Percentiles rank a stretch among this genome's conserved stretches.
Evolutionary conservation across 495 filamentous ascomycete species (phyloP).

Genomic region (Aspergillus kassunensis): DNA sequence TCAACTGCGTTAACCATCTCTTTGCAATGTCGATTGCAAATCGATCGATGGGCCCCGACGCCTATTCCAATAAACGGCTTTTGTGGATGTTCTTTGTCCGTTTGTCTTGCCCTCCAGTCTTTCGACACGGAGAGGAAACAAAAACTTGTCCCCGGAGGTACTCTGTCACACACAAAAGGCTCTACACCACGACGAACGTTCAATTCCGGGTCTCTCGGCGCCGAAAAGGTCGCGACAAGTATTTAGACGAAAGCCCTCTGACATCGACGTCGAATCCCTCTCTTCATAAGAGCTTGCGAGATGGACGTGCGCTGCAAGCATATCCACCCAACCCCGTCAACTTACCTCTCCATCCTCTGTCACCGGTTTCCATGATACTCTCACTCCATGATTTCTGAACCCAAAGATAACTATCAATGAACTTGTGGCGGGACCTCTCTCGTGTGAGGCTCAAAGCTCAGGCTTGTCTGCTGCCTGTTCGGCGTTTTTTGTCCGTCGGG

Average conservation of each 20-base stretch:
- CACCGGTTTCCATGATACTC: not conserved
- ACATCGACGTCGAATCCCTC: constrained; percentile 31
- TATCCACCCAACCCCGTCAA: not conserved
- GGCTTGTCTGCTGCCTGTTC: constrained; percentile 67
- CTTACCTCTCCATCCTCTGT: not conserved
- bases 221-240: constrained; percentile 31
- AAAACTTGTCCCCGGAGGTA: constrained; percentile 81
- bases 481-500: constrained; percentile 10
- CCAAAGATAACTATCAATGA: not conserved
- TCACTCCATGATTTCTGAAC: not conserved
- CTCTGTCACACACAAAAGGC: constrained; percentile 70
- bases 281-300: constrained; percentile 18
- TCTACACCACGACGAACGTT: constrained; percentile 1
- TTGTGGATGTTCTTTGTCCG: constrained; percentile 84
- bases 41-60: constrained; percentile 66
- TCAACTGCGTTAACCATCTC: constrained; percentile 75
- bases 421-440: constrained; percentile 71
- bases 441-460: constrained; percentile 93
- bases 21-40: constrained; percentile 49
- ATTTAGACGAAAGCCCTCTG: constrained; percentile 29
- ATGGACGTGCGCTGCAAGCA: constrained; percentile 5
- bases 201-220: constrained; percentile 20
- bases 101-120: constrained; percentile 54
- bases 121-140: constrained; percentile 66
- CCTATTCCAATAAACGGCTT: constrained; percentile 59